Conservation (phyloP, 176 grass and related monocot genomes). For the Typha latifolia region DNA sequence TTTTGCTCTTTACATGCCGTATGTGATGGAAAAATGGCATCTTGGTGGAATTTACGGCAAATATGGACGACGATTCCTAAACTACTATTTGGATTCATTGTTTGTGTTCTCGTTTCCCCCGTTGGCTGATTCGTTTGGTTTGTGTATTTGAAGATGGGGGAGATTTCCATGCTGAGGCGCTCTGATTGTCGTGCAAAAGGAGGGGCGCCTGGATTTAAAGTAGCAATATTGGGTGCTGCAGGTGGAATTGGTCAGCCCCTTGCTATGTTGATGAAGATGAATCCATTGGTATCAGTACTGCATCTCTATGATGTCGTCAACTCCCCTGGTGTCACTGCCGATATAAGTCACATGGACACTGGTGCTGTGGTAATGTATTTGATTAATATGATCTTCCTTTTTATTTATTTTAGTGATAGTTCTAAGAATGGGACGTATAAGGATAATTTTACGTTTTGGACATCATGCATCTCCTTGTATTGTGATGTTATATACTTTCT, state of each 20-base stretch:
- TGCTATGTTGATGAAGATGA: conserved; percentile 85
- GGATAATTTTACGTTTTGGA: neutral
- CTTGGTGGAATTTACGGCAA: neutral
- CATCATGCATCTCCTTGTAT: too few species aligned
- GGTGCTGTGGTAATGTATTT: conserved; percentile 57
- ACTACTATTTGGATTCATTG: too few species aligned
- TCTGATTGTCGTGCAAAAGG: conserved; percentile 67
- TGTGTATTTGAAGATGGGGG: conserved; percentile 34
- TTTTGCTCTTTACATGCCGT: too few species aligned
- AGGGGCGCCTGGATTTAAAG: conserved; percentile 67
- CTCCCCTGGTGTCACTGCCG: conserved; percentile 74
- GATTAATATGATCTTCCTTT: neutral
- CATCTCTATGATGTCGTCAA: conserved; percentile 91
- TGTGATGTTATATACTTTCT: too few species aligned
- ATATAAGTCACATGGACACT: conserved; percentile 89
- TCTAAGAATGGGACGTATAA: neutral
- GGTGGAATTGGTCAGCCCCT: conserved; percentile 92
- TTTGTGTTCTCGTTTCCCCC: too few species aligned
- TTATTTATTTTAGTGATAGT: neutral
- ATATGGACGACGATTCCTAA: too few species aligned
- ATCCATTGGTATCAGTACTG: conserved; percentile 65
- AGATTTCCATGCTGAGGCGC: conserved; percentile 26
- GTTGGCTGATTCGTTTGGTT: neutral
- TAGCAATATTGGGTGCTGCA: conserved; percentile 66
- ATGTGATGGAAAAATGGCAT: neutral